Evolutionary conservation across 1,284 basidiomycete genomes (phyloP).

Genomic region (Boletus holoroseus): DNA sequence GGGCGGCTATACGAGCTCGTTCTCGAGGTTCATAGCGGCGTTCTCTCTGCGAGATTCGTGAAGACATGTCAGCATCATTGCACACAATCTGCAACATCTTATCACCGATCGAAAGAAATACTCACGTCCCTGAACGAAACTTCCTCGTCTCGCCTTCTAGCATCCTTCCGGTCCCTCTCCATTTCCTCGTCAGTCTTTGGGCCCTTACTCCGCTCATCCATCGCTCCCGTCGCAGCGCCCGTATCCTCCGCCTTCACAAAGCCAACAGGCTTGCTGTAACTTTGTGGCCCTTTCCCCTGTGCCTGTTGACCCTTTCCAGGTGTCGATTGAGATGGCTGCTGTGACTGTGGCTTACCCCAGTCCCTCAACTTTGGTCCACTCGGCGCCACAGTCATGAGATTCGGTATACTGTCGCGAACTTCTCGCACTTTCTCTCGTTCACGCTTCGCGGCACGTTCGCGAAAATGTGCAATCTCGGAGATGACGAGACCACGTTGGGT

Average conservation of each 20-base stretch:
- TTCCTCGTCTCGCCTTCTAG: constrained; percentile 70
- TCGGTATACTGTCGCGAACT: constrained; percentile 53
- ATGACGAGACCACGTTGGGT: constrained; percentile 90
- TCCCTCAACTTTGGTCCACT: constrained; percentile 70
- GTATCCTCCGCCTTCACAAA: constrained; percentile 70
- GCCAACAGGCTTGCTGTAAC: constrained; percentile 69
- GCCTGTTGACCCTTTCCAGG: constrained; percentile 40
- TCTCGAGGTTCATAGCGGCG: constrained; percentile 54
- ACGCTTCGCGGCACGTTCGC: constrained; percentile 79
- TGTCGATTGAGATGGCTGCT: constrained; percentile 37
- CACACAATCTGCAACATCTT: neutral
- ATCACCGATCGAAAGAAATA: constrained; percentile 17
- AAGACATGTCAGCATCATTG: neutral
- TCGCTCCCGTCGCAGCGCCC: constrained; percentile 26
- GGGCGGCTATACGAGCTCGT: constrained; percentile 62
- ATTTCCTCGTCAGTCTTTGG: constrained; percentile 81
- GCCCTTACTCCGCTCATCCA: constrained; percentile 37
- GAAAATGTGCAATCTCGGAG: constrained; percentile 90
- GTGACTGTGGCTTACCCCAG: constrained; percentile 62
- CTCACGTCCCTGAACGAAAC: constrained; percentile 79
- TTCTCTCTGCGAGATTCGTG: constrained; percentile 51
- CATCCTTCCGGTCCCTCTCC: constrained; percentile 71
- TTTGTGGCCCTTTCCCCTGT: constrained; percentile 63
- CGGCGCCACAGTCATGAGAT: constrained; percentile 39
- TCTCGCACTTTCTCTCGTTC: constrained; percentile 80